Evolutionary conservation across 352 stramenopile species (phyloP).

Genomic region (Phytophthora aleatoria): DNA sequence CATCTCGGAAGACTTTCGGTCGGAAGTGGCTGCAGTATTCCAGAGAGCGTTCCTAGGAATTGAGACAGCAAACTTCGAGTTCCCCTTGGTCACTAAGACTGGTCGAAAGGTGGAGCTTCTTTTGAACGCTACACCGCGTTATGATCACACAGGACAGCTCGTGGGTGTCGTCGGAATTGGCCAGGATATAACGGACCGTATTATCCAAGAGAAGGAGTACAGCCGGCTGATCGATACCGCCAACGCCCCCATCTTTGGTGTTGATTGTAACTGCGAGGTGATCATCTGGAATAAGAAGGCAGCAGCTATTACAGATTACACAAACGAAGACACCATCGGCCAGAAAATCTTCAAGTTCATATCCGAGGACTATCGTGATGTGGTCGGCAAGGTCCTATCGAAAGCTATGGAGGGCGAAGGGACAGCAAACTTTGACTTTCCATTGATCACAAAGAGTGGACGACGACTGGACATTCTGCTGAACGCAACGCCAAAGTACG

Average conservation of each 20-base stretch:
- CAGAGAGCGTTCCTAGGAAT: conserved; percentile 45
- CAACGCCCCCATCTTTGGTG: conserved; percentile 64
- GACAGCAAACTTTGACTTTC: conserved; percentile 75
- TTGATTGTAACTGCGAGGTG: conserved; percentile 67
- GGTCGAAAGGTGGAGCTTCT: conserved; percentile 57
- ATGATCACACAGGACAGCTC: conserved; percentile 72
- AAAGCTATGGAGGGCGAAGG: conserved; percentile 44
- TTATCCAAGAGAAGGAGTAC: conserved; percentile 53
- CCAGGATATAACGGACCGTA: conserved; percentile 50
- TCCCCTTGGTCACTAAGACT: conserved; percentile 63
- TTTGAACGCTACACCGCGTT: conserved; percentile 60
- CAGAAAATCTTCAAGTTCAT: conserved; percentile 81
- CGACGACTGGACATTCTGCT: conserved; percentile 54
- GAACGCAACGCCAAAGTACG: conserved; percentile 66
- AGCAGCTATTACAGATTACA: conserved; percentile 86
- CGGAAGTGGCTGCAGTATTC: conserved; percentile 54
- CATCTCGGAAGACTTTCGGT: conserved; percentile 62
- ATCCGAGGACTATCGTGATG: conserved; percentile 45
- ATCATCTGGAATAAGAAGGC: conserved; percentile 91
- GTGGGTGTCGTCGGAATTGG: conserved; percentile 56
- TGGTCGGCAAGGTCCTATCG: conserved; percentile 35
- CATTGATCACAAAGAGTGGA: conserved; percentile 63
- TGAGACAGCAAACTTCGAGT: conserved; percentile 69
- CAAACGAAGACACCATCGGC: conserved; percentile 83
- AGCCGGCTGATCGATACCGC: conserved; percentile 45